These are phyloP conservation scores for Amanita exitialis DNA, from an alignment of 768 basidiomycete species.

Conservation along the genomic window DNA sequence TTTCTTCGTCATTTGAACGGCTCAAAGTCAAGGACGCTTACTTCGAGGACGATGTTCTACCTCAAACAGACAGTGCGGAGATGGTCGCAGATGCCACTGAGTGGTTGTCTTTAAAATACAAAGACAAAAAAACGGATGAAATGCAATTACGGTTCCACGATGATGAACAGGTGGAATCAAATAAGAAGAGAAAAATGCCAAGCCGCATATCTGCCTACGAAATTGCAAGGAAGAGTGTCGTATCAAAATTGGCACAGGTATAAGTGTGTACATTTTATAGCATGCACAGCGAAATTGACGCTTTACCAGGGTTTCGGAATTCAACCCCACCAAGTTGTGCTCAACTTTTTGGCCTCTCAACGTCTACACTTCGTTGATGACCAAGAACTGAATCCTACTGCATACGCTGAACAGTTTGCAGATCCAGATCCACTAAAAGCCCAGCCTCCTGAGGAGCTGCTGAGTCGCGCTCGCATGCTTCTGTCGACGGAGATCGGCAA, in stretches of 20 bases:
- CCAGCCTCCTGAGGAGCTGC: constrained; percentile 53
- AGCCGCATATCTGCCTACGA: constrained; percentile 82
- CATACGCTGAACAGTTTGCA: constrained; percentile 80
- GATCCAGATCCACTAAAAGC: constrained; percentile 56
- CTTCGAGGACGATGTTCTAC: constrained; percentile 59
- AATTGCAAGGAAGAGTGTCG: constrained; percentile 67
- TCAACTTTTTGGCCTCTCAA: constrained; percentile 59
- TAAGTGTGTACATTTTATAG: constrained; percentile 12
- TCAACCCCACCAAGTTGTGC: constrained; percentile 71
- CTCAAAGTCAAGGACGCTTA: constrained; percentile 66
- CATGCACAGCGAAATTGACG: constrained; percentile 2
- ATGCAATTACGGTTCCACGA: constrained; percentile 62
- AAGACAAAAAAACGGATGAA: constrained; percentile 55
- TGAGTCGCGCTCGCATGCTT: constrained; percentile 71
- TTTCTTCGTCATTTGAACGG: constrained; percentile 56
- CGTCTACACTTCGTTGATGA: constrained; percentile 70
- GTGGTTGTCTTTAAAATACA: constrained; percentile 84
- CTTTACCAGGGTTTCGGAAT: constrained; percentile 71
- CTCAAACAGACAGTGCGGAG: constrained; percentile 73
- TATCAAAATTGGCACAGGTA: constrained; percentile 75
- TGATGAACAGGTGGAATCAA: constrained; percentile 43
- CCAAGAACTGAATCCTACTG: constrained; percentile 66
- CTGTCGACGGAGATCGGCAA: constrained; percentile 86
- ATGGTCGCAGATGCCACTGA: constrained; percentile 85
- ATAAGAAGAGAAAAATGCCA: constrained; percentile 69